Conservation (phyloP, 805 yeast species). For the Candida peoriensis region DNA sequence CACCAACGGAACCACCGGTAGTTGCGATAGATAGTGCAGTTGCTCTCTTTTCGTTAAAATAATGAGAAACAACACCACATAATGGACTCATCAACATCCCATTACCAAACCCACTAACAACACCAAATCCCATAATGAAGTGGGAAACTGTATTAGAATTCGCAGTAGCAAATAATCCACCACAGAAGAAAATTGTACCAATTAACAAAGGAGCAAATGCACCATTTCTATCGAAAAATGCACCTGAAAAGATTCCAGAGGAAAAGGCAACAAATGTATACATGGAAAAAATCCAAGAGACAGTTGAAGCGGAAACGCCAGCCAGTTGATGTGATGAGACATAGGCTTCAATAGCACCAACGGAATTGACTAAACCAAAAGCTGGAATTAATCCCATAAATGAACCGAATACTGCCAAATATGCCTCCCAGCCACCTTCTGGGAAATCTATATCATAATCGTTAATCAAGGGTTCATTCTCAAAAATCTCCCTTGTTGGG, state of each 20-base stretch:
- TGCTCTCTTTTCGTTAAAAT: slow-evolving; percentile 59
- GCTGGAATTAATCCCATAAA: slow-evolving; percentile 55
- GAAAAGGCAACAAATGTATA: slow-evolving; percentile 47
- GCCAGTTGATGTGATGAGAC: slow-evolving; percentile 50
- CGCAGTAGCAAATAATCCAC: slow-evolving; percentile 57
- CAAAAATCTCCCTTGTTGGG: background rate
- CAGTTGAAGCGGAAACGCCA: slow-evolving; percentile 40
- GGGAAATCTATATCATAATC: slow-evolving; percentile 29
- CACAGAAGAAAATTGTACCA: slow-evolving; percentile 41
- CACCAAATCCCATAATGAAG: slow-evolving; percentile 54
- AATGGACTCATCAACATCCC: slow-evolving; percentile 59
- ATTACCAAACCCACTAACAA: slow-evolving; percentile 53
- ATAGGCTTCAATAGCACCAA: slow-evolving; percentile 66
- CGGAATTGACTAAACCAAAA: slow-evolving; percentile 55
- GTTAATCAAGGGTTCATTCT: background rate
- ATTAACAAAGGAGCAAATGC: slow-evolving; percentile 37
- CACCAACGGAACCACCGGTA: slow-evolving; percentile 54
- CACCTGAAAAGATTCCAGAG: slow-evolving; percentile 52
- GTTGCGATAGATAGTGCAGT: slow-evolving; percentile 47
- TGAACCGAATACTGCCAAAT: slow-evolving; percentile 53
- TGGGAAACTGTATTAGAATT: slow-evolving; percentile 50
- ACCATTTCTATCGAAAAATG: slow-evolving; percentile 61
- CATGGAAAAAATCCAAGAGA: slow-evolving; percentile 67
- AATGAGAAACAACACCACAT: slow-evolving; percentile 58
- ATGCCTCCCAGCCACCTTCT: slow-evolving; percentile 57